Evolutionary conservation across 306 rosid species (phyloP).

Genomic region (Arachis stenosperma): DNA sequence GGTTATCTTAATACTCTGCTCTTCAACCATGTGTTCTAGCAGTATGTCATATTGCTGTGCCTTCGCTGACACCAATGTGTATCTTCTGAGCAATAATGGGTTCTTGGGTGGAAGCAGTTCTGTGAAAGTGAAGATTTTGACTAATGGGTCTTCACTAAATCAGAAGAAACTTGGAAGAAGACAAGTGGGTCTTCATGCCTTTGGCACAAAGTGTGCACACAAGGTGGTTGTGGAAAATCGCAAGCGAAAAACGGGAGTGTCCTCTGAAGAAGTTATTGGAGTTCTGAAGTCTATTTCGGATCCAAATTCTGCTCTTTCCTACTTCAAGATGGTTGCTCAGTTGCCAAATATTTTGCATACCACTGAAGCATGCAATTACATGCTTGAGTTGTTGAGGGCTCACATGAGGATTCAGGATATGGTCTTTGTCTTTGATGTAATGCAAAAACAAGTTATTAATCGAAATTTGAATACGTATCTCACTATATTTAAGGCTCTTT

Average conservation of each 20-base stretch:
- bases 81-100: conserved; percentile 44
- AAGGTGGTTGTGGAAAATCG: conserved; percentile 47
- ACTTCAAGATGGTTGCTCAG: conserved; percentile 65
- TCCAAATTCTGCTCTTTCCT: conserved; percentile 61
- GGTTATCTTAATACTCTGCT: conserved; percentile 54
- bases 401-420: conserved; percentile 68
- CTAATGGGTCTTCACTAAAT: conserved; percentile 46
- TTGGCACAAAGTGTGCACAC: conserved; percentile 44
- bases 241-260: conserved; percentile 47
- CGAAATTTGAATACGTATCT: conserved; percentile 69
- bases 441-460: conserved; percentile 76
- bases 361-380: conserved; percentile 81
- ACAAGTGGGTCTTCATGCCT: conserved; percentile 46
- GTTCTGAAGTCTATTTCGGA: conserved; percentile 69
- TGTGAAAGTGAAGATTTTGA: conserved; percentile 53
- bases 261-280: conserved; percentile 66
- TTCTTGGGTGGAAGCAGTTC: conserved; percentile 38
- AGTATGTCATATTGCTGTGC: conserved; percentile 43
- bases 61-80: conserved; percentile 42
- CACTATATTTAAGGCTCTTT: conserved; percentile 69
- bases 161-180: conserved; percentile 55
- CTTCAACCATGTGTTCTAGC: conserved; percentile 56
- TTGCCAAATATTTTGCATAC: conserved; percentile 71
- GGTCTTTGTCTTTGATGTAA: conserved; percentile 73
- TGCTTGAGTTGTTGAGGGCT: conserved; percentile 74